A percentile compares a stretch with the other conserved stretches of the same genome.
Conservation (phyloP, 768 basidiomycete species). For the Dentipellis sp. region DNA sequence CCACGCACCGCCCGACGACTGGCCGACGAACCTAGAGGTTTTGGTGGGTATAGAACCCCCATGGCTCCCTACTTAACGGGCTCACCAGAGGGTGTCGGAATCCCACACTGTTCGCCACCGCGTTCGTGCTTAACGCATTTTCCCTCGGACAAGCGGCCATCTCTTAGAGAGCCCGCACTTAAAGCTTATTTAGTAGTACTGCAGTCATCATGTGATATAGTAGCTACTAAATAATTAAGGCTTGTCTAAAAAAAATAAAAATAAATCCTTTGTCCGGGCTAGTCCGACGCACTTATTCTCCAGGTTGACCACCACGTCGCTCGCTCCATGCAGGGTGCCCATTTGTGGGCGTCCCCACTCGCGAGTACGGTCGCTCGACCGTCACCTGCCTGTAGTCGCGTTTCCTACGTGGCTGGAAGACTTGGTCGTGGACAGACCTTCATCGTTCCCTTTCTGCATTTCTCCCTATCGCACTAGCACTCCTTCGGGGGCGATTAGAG, state of each 20-base stretch:
- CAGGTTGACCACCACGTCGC: too few species aligned
- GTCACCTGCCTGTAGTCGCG: too few species aligned
- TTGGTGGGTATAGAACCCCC: conserved; percentile 2
- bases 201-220: not conserved
- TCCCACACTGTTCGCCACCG: conserved; percentile 1
- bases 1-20: not conserved
- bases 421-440: too few species aligned
- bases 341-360: too few species aligned
- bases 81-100: not conserved
- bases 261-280: not conserved
- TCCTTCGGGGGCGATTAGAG: too few species aligned
- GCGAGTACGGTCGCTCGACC: too few species aligned
- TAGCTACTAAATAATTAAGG: not conserved
- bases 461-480: too few species aligned
- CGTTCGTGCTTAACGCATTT: conserved; percentile 2
- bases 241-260: not conserved
- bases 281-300: too few species aligned
- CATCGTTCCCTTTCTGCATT: too few species aligned
- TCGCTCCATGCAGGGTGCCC: too few species aligned
- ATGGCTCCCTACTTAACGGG: not conserved
- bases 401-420: too few species aligned
- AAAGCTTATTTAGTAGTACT: not conserved
- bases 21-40: not conserved
- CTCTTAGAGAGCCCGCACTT: not conserved
- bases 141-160: not conserved